phyloP scores from a whole-genome alignment of 495 filamentous ascomycete species.

The Lophiostoma macrostomum region DNA sequence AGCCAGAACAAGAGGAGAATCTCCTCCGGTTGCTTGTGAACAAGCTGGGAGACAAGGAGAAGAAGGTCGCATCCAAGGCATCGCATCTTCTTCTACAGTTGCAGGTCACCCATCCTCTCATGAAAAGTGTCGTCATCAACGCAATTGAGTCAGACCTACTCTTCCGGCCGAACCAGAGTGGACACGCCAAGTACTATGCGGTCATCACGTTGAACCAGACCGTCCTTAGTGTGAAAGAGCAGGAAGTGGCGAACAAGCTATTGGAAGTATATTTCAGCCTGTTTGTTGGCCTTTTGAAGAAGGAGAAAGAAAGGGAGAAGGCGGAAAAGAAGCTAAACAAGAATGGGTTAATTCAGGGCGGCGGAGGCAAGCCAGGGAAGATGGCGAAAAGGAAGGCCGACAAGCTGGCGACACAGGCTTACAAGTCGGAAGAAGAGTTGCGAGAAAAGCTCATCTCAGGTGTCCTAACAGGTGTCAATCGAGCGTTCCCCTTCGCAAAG shows the following conservation, averaged over 20 bases:
- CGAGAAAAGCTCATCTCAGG: slow-evolving; percentile 88
- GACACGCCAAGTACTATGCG: slow-evolving; percentile 90
- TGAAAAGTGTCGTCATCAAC: slow-evolving; percentile 84
- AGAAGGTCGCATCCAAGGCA: slow-evolving; percentile 88
- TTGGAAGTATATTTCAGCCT: slow-evolving; percentile 85
- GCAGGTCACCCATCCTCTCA: slow-evolving; percentile 78
- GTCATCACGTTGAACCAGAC: slow-evolving; percentile 97
- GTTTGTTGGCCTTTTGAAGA: slow-evolving; percentile 74
- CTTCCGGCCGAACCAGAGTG: slow-evolving; percentile 78
- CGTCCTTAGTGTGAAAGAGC: slow-evolving; percentile 77
- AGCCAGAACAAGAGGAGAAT: slow-evolving; percentile 96
- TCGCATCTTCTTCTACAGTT: slow-evolving; percentile 92
- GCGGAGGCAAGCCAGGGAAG: slow-evolving; percentile 49
- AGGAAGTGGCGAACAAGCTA: slow-evolving; percentile 74
- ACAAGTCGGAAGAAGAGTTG: slow-evolving; percentile 58
- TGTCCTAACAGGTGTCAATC: slow-evolving; percentile 89
- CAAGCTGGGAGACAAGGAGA: slow-evolving; percentile 89
- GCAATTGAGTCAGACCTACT: slow-evolving; percentile 82
- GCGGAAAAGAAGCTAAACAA: slow-evolving; percentile 24
- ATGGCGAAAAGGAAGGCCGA: slow-evolving; percentile 49
- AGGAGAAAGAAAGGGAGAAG: slow-evolving; percentile 40
- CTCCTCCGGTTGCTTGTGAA: slow-evolving; percentile 87
- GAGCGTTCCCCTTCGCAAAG: slow-evolving; percentile 87
- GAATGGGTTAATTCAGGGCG: slow-evolving; percentile 51
- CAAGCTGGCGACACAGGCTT: slow-evolving; percentile 52